phyloP scores from a whole-genome alignment of 352 stramenopile genomes.

The Pythium folliculosum region DNA sequence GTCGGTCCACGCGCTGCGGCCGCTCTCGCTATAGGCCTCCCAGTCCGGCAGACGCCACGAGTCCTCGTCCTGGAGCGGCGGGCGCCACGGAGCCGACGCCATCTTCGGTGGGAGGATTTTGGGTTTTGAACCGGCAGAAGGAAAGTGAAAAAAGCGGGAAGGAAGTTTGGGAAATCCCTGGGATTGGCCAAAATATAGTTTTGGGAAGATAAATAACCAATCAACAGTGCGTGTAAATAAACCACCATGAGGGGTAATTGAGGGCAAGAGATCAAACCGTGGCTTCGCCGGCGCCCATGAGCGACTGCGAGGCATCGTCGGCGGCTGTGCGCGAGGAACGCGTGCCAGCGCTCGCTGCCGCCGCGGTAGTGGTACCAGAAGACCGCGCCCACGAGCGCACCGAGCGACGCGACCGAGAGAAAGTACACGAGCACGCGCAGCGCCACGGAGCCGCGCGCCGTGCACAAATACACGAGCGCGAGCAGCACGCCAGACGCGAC shows the following conservation, averaged over 20 bases:
- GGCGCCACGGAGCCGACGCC: slow-evolving; percentile 1
- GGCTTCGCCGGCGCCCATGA: neutral
- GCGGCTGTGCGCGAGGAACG: slow-evolving; percentile 8
- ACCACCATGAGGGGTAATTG: too few relatives aligned
- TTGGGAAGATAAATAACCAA: too few relatives aligned
- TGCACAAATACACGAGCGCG: slow-evolving; percentile 29
- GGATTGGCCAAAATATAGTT: too few relatives aligned
- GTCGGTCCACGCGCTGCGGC: slow-evolving; percentile 28
- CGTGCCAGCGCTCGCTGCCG: slow-evolving; percentile 9
- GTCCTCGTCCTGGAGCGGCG: slow-evolving; percentile 25
- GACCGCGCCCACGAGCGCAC: neutral
- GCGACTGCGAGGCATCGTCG: neutral
- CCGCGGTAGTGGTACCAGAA: slow-evolving; percentile 16
- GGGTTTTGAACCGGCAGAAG: too few relatives aligned
- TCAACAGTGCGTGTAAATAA: too few relatives aligned
- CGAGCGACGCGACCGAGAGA: neutral
- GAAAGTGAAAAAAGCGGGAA: too few relatives aligned
- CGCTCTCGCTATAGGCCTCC: slow-evolving; percentile 53
- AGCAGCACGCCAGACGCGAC: slow-evolving; percentile 17
- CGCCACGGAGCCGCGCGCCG: slow-evolving; percentile 4
- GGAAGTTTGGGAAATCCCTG: too few relatives aligned
- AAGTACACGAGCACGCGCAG: slow-evolving; percentile 16
- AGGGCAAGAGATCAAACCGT: neutral
- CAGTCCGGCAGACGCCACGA: slow-evolving; percentile 57
- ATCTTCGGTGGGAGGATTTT: neutral